Evolutionary conservation across 1,284 basidiomycete species (phyloP), one percentile per base, ranked within the genome.

Genomic region (Marasmius fiardii): DNA sequence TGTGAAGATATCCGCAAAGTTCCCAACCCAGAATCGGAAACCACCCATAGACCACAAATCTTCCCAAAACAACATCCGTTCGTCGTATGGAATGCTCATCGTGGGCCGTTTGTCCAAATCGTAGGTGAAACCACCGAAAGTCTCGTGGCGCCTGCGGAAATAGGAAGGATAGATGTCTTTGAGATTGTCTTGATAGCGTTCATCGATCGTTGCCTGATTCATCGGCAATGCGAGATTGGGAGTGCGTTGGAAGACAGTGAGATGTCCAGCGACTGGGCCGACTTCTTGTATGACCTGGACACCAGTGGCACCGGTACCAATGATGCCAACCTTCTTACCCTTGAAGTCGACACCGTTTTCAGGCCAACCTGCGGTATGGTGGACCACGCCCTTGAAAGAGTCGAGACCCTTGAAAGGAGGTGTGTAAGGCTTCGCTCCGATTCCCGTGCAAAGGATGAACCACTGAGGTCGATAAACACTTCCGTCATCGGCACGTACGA

Each of bases 221-320:
- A 67, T 63, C 1, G 65, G 65, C 26, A 68, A 44, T 1, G 64
- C 60, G 41, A 65, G 53, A 33, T 67, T 65, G 1, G 65, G 64
- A 4, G 64, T 67, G 21, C 67, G 65, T 48, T 68, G 67, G 61
- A 68, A 68, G n/a, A 67, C 62, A 14, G 67, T 67, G 44, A 68
- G 63, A 35, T 67, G 64, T 1, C 54, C 45, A 1, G 54, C 64
- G 1, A 60, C 44, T 1, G 63, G 61, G 7, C 61, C 67, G 20
- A 50, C 48, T 50, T 64, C 67, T 49, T 68, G 67, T 35, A 67
- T 63, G 7, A 68, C 44, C 48, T 67, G 67, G 14, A 68, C 64
- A 20, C 65, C 65, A 20, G 64, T 67, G 3, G 66, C 63, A 3
- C 66, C 67, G 1, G 65, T 68, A 12, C 67, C 67, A 26, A 68